Base-by-base conservation (phyloP, 257 asterid genomes). In the Striga asiatica region DNA sequence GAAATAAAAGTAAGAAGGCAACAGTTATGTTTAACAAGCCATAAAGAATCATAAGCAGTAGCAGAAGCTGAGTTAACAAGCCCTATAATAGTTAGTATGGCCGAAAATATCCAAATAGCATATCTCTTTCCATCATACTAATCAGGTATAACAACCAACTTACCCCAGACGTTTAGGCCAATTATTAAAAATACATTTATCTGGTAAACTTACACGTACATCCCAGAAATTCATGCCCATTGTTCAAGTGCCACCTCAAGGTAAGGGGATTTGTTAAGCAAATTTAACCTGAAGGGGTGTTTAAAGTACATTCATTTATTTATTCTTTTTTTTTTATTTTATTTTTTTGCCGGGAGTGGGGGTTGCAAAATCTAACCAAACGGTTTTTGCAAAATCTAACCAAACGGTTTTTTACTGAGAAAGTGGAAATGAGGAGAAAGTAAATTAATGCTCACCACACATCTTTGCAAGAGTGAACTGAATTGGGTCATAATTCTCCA, bases 391-490 rank as follows among this genome's bases (percentile, higher is more conserved):
- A n/a, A n/a, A n/a, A n/a, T n/a, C n/a, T n/a, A n/a, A n/a, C n/a
- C n/a, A n/a, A n/a, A n/a, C n/a, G n/a, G n/a, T n/a, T n/a, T n/a
- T n/a, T n/a, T n/a, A n/a, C n/a, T n/a, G n/a, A n/a, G n/a, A n/a
- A n/a, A n/a, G n/a, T n/a, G n/a, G n/a, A n/a, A n/a, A n/a, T n/a
- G n/a, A n/a, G n/a, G n/a, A n/a, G n/a, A n/a, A n/a, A 45, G 34
- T 16, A 49, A 50, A 58, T 56, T 60, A 29, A 67, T 47, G 68
- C 78, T 74, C 74, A 91, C 96, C 92, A 42, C 96, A 91, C 67
- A 67, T 75, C 77, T 87, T 91, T 19, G 88, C 67, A 32, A 91
- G 79, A 48, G 89, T 75, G 67, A 91, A 91, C 67, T 76, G 83
- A 67, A 87, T 32, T 0, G 96, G 94, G 54, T 78, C 87, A 54